Base-by-base conservation (phyloP, 78 protist species). In the Emiliania huxleyi region DNA sequence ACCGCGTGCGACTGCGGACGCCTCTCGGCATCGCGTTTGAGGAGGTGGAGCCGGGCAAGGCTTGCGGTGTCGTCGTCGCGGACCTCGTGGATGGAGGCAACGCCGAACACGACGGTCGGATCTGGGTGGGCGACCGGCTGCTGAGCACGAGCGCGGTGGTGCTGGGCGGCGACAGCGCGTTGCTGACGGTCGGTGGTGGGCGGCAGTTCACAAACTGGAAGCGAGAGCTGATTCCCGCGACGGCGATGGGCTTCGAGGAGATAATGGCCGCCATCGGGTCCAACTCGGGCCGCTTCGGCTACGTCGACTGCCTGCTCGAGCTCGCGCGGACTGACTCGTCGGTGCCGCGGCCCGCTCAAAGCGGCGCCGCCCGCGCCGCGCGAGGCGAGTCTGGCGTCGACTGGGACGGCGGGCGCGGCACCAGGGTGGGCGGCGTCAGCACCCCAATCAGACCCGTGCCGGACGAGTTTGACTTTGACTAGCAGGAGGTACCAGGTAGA, bases 51-150 rank as follows among this genome's bases (percentile, higher is more conserved):
- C 75, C 75, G 5, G 75, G 75, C 23, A 3, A 5, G 29, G 73
- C 5, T 2, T 2, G 33, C 5, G 75, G 75, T 15, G 75, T 62
- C 37, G 75, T 62, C 75, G 75, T 62, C n/a, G 2, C 75, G 11
- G 37, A 62, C 2, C 75, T 62, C 29, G 23, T 62, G 8, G 75
- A 62, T 4, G 75, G 75, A 4, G 75, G 75, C 75, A 19, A 62
- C 75, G 75, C 75, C 29, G 75, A 15, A 1, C 79, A 15, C 83
- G 83, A 79, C n/a, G 87, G 87, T n/a, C 87, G 87, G 49, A 37
- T 79, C 43, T 42, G 45, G 40, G 87, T 79, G 12, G 87, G 87
- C 2, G 87, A 79, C 87, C 3, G 42, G 46, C 87, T 79, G 18
- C 35, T 79, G 25, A 0, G 43, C 49, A 23, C 37, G 25, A 26